Base-by-base conservation (phyloP, 1,139 yeast genomes). In the Meyerozyma carpophila region DNA sequence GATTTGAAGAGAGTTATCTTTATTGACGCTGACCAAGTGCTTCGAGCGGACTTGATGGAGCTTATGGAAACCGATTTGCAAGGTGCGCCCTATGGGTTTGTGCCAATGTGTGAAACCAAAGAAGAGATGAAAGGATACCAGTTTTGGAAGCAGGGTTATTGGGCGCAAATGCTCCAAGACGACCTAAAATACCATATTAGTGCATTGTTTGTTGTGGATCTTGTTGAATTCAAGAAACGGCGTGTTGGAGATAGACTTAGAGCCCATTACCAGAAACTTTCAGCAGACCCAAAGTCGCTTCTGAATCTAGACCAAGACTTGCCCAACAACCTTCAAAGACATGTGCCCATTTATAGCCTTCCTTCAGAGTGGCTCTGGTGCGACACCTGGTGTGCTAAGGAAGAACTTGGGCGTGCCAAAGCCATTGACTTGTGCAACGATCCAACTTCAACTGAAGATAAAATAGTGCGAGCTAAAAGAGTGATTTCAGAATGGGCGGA, bases 101-200 rank as follows among this genome's bases (percentile, higher is more conserved):
- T 90, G 0, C 95, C 95, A 14, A 87, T 88, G 95, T 81, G 96
- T 52, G 95, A 88, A 44, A 82, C 91, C 1, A 70, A 93, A 42
- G 62, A 66, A 27, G 95, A 86, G 52, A 86, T 84, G 83, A 91
- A 84, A 54, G 96, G 94, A 0, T 85, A 75, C 59, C 69, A 95
- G 45, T 93, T 93, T 65, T 93, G 98, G 98, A 84, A 89, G 56
- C 79, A 80, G 50, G 98, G 98, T 0, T 93, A 89, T 61, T 93
- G 98, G 98, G 66, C 79, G 45, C 72, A 73, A 4, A 76, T 78
- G 26, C 66, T 91, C 37, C 74, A 77, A 31, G 81, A 77, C 31
- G 76, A 78, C 26, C 64, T 69, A 36, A 75, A 75, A 48, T 93
- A 93, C 58, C 96, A 89, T 60, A 87, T 89, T 49, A 83, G 95